Conservation (phyloP, 768 basidiomycete genomes). For the Krasilnikovozyma curviuscula region DNA sequence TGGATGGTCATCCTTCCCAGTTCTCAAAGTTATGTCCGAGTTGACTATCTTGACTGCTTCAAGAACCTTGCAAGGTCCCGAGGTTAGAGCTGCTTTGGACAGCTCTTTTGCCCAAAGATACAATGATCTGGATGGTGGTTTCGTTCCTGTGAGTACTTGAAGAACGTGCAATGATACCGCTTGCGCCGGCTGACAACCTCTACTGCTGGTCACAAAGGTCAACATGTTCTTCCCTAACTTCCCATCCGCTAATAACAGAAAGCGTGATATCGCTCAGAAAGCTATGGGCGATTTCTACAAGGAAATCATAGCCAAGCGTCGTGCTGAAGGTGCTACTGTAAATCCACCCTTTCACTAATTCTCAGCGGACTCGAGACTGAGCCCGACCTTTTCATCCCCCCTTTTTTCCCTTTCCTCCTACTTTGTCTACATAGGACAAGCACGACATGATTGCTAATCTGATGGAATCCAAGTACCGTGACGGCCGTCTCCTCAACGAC, state of each 20-base stretch:
- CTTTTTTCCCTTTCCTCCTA: background rate
- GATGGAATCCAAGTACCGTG: conserved; percentile 61
- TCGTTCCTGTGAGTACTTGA: conserved; percentile 51
- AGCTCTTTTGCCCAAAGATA: conserved; percentile 68
- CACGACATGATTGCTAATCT: conserved; percentile 86
- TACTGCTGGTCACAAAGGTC: too few relatives aligned
- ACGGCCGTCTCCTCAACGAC: conserved; percentile 56
- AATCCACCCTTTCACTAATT: conserved; percentile 15
- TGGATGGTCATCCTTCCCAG: conserved; percentile 65
- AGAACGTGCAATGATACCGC: too few relatives aligned
- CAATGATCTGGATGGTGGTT: conserved; percentile 81
- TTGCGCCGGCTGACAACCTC: too few relatives aligned
- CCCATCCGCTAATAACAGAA: background rate
- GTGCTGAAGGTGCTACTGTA: conserved; percentile 35
- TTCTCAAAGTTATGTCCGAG: conserved; percentile 52
- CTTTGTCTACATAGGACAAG: conserved; percentile 34
- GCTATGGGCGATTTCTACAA: conserved; percentile 79
- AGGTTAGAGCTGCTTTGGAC: conserved; percentile 60
- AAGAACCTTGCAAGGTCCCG: conserved; percentile 77
- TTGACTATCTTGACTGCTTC: conserved; percentile 90
- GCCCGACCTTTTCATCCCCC: too few relatives aligned
- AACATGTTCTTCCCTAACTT: too few relatives aligned
- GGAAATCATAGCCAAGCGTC: conserved; percentile 52
- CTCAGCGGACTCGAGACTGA: background rate
- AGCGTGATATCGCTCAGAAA: background rate